phyloP scores from a whole-genome alignment of 345 rosid species.

The Murraya koenigii region DNA sequence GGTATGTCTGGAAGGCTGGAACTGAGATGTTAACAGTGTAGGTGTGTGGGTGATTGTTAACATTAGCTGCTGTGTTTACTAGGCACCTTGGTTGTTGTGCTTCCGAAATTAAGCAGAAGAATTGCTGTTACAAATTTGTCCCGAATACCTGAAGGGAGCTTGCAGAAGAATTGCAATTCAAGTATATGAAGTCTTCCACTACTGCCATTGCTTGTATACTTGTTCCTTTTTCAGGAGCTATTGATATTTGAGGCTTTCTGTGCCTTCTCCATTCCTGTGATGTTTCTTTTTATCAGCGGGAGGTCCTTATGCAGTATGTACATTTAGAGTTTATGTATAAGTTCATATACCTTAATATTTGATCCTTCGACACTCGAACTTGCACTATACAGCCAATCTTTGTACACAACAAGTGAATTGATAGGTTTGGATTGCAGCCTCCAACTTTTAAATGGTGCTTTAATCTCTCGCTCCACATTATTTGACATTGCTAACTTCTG shows the following conservation, averaged over 20 bases:
- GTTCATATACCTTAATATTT: constrained; percentile 53
- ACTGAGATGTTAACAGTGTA: no score
- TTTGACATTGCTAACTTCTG: constrained; percentile 55
- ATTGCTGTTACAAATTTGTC: no score
- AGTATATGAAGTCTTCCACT: constrained; percentile 88
- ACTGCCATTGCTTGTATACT: constrained; percentile 58
- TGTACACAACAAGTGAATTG: constrained; percentile 60
- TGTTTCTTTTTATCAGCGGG: constrained; percentile 2
- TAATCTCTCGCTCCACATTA: constrained; percentile 69
- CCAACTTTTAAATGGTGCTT: constrained; percentile 68
- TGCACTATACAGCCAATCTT: constrained; percentile 82
- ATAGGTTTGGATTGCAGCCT: constrained; percentile 62
- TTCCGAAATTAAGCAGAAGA: no score
- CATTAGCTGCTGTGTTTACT: no score
- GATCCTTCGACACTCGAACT: constrained; percentile 64
- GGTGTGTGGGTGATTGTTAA: no score
- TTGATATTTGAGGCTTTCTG: constrained; percentile 54
- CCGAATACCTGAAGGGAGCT: constrained; percentile 65
- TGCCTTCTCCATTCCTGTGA: constrained; percentile 76
- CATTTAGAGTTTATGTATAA: no score
- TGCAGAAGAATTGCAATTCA: constrained; percentile 65
- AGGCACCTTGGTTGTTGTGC: no score
- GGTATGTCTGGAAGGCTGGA: no score
- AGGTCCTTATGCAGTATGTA: constrained; percentile 2
- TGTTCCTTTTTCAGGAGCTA: constrained; percentile 48